Conservation (phyloP, 805 yeast genomes). For the Candida patagonica region DNA sequence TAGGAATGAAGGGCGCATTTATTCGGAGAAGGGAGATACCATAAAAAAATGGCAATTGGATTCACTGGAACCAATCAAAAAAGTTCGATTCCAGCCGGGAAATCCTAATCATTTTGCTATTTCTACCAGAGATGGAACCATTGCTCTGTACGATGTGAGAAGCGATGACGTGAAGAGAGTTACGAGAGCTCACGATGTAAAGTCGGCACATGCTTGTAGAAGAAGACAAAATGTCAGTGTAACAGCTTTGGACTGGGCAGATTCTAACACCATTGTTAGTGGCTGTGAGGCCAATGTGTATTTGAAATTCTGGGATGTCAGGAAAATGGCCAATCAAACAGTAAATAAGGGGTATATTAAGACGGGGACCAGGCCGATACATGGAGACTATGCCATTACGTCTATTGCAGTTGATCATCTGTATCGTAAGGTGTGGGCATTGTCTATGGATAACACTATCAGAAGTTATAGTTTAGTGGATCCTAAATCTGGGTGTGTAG, state of each 20-base stretch:
- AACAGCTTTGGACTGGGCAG: conserved; percentile 19
- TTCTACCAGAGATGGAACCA: conserved; percentile 11
- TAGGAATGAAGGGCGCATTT: too few relatives aligned
- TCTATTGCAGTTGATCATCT: conserved; percentile 13
- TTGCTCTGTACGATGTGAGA: conserved; percentile 11
- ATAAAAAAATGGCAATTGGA: too few relatives aligned
- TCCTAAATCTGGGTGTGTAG: conserved; percentile 3
- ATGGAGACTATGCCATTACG: conserved; percentile 11
- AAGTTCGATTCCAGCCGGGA: conserved; percentile 10
- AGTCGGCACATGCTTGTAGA: conserved; percentile 1
- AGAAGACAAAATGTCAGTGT: conserved; percentile 12
- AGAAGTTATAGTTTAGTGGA: conserved; percentile 9
- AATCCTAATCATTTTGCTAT: conserved; percentile 3
- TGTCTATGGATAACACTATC: conserved; percentile 13
- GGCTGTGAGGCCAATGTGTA: conserved; percentile 14
- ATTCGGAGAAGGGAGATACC: too few relatives aligned
- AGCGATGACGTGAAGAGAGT: neutral
- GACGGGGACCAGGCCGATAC: neutral
- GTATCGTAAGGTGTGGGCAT: conserved; percentile 18
- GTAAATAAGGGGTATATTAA: neutral
- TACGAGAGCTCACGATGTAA: conserved; percentile 9
- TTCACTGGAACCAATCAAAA: conserved; percentile 5
- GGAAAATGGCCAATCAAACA: conserved; percentile 9
- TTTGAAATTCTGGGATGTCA: conserved; percentile 23
- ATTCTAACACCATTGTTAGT: conserved; percentile 13